phyloP scores from a whole-genome alignment of 352 stramenopile genomes.

The Phytophthora parvispora region DNA sequence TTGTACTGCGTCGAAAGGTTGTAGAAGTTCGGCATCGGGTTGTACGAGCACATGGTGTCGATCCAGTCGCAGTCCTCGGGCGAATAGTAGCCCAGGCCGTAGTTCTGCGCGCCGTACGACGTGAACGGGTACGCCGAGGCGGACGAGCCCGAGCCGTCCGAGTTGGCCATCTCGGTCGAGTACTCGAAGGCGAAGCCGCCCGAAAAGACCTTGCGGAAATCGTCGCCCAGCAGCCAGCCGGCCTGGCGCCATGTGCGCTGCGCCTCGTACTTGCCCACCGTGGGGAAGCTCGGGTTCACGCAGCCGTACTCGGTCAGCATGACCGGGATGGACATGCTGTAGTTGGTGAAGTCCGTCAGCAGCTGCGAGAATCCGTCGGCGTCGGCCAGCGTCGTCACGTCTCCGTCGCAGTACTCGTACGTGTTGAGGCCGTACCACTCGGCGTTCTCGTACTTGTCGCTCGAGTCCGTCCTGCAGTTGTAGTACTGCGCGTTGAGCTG shows the following conservation, averaged over 20 bases:
- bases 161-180: constrained; percentile 79
- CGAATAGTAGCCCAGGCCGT: constrained; percentile 86
- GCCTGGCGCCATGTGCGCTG: constrained; percentile 73
- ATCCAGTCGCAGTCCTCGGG: constrained; percentile 75
- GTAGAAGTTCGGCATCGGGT: constrained; percentile 80
- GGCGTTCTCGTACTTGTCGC: constrained; percentile 78
- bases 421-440: constrained; percentile 92
- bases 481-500: constrained; percentile 86
- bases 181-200: constrained; percentile 85
- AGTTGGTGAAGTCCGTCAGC: constrained; percentile 55
- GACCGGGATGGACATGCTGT: constrained; percentile 74
- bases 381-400: constrained; percentile 53
- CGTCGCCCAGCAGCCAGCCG: constrained; percentile 51
- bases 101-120: constrained; percentile 77
- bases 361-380: constrained; percentile 64
- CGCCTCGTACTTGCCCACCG: constrained; percentile 65
- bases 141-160: constrained; percentile 42
- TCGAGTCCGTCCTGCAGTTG: constrained; percentile 79
- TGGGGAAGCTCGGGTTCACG: constrained; percentile 66
- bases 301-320: constrained; percentile 89
- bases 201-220: constrained; percentile 61
- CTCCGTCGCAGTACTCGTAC: constrained; percentile 88
- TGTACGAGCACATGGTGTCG: constrained; percentile 64
- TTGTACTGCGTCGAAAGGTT: constrained; percentile 65
- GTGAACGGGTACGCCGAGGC: constrained; percentile 78